Percentiles rank a stretch among this genome's conserved stretches.
phyloP scores from a whole-genome alignment of 2,329 filamentous ascomycete genomes.

The Nothopassalora personata region DNA sequence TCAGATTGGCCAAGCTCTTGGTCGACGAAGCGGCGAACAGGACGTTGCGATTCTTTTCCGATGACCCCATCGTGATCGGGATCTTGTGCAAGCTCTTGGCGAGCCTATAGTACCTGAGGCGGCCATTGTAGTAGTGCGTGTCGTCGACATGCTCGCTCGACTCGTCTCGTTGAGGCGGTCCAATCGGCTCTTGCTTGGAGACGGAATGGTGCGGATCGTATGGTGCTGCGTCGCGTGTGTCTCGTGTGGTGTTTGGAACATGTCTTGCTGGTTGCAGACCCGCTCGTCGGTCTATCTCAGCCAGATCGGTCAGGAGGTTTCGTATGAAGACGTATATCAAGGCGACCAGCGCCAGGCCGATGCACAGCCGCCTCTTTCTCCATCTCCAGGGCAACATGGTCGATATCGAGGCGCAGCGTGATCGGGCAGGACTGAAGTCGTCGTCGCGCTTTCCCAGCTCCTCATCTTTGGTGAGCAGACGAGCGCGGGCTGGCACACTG shows the following conservation, averaged over 20 bases:
- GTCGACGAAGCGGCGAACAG: slow-evolving; percentile 74
- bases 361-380: slow-evolving; percentile 47
- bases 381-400: slow-evolving; percentile 31
- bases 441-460: slow-evolving; percentile 63
- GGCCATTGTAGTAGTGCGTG: slow-evolving; percentile 59
- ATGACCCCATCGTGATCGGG: slow-evolving; percentile 48
- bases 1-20: slow-evolving; percentile 63
- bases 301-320: slow-evolving; percentile 54
- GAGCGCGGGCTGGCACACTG: slow-evolving; percentile 15
- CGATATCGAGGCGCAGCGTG: slow-evolving; percentile 13
- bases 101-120: slow-evolving; percentile 63
- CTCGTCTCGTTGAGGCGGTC: slow-evolving; percentile 19
- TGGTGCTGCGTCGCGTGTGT: neutral
- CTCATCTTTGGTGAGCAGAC: slow-evolving; percentile 45
- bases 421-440: slow-evolving; percentile 45
- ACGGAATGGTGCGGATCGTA: slow-evolving; percentile 10
- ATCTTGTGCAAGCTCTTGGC: slow-evolving; percentile 58
- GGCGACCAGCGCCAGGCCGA: slow-evolving; percentile 39
- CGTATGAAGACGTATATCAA: slow-evolving; percentile 60
- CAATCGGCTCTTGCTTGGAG: slow-evolving; percentile 20
- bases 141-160: slow-evolving; percentile 17
- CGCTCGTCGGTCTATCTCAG: slow-evolving; percentile 18
- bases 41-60: slow-evolving; percentile 60
- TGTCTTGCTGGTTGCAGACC: neutral
- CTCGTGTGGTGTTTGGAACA: neutral